Evolutionary conservation across 306 rosid genomes (phyloP), one percentile per base, ranked within the genome.

Genomic region (Notholithocarpus densiflorus): DNA sequence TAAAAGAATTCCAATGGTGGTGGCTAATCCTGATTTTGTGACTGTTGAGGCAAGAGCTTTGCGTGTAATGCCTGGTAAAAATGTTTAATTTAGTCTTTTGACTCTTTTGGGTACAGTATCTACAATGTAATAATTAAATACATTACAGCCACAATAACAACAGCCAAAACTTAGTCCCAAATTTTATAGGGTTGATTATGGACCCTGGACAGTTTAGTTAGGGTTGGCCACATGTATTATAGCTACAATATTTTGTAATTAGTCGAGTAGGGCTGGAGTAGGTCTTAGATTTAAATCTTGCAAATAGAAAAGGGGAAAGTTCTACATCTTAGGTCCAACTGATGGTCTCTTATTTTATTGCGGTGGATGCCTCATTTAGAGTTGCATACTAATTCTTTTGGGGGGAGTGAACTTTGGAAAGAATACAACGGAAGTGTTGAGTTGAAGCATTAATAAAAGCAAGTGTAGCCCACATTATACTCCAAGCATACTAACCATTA

Each of bases 11-110:
- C 98, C 98, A 18, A 92, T 95, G 98, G 98, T 95, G 80, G 98
- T 95, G 27, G 98, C 98, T 56, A 95, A 95, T 89, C 98, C 98
- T 12, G 98, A 95, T 89, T 95, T 77, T 77, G 97, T 92, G 81
- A 95, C 98, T 69, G 98, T 95, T 40, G 98, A 92, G 88, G 97
- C 94, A 55, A 89, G 93, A 81, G 88, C 87, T 37, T 87, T 92
- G 87, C 90, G 90, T 76, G 92, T 95, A 85, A 95, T 95, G 98
- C 98, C 98, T 2, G 98, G 98, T 95, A 80, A 89, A 71, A 69
- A 66, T 75, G 34, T 80, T 56, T 37, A 73, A 15, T 77, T 77
- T 37, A 23, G 27, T 78, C 81, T 68, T 73, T 70, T 40, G 17
- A 52, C 29, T 21, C 37, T 19, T 52, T 26, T 18, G 24, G 40